These are phyloP conservation scores for Amphicarpaea edgeworthii DNA, from an alignment of 306 rosid species.

Conservation along the genomic window DNA sequence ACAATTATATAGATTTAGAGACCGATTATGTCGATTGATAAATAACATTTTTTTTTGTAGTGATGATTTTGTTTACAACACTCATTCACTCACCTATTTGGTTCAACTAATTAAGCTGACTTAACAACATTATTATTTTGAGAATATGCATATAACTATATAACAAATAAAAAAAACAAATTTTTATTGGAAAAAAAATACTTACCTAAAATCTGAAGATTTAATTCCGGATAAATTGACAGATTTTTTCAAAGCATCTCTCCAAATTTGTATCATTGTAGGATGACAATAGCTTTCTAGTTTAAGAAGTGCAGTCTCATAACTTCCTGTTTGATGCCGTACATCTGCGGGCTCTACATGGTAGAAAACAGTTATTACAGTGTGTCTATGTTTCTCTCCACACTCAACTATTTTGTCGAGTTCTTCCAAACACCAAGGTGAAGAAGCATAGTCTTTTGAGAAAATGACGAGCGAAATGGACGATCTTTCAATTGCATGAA, in stretches of 20 bases:
- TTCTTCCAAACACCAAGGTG: constrained; percentile 16
- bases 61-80: too few species aligned
- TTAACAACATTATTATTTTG: background rate
- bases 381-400: background rate
- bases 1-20: too few species aligned
- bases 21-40: too few species aligned
- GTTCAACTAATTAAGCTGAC: too few species aligned
- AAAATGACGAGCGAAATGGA: background rate
- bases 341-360: background rate
- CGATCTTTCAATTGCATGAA: background rate
- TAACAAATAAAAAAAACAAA: background rate
- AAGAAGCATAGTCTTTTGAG: constrained; percentile 7
- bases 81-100: too few species aligned
- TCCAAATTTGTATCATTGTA: background rate
- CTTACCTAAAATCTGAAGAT: too few species aligned
- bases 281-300: background rate
- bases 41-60: too few species aligned
- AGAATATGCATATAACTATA: background rate
- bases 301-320: background rate
- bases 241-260: background rate
- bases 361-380: constrained; percentile 1
- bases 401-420: background rate
- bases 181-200: background rate
- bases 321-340: background rate
- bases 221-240: background rate